phyloP scores from a whole-genome alignment of 106 monocot species.

The Phalaenopsis aphrodite region DNA sequence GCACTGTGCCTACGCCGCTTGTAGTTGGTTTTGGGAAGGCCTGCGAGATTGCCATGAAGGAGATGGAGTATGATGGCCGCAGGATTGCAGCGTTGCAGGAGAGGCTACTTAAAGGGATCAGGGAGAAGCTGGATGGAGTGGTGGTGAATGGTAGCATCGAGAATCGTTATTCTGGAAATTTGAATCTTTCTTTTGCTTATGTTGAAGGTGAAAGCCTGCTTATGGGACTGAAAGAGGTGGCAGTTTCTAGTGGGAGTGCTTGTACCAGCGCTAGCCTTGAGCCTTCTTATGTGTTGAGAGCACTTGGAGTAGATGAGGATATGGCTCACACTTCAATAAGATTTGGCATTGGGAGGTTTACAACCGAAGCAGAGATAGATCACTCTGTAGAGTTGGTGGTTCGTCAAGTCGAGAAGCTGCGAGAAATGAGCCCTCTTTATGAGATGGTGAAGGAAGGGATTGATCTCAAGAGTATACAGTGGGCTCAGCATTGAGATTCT shows the following conservation, averaged over 20 bases:
- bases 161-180: constrained; percentile 72
- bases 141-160: constrained; percentile 84
- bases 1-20: constrained; percentile 83
- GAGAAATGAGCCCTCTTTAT: constrained; percentile 96
- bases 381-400: constrained; percentile 68
- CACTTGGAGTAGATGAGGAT: constrained; percentile 92
- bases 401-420: constrained; percentile 79
- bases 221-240: constrained; percentile 97
- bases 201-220: constrained; percentile 94
- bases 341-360: constrained; percentile 91
- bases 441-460: constrained; percentile 98
- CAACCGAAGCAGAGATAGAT: constrained; percentile 83
- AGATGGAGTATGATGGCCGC: constrained; percentile 79
- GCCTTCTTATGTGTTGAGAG: constrained; percentile 88
- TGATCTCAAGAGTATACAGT: constrained; percentile 84
- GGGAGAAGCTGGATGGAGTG: constrained; percentile 49
- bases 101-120: constrained; percentile 63
- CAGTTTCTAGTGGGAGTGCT: constrained; percentile 95
- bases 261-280: constrained; percentile 95
- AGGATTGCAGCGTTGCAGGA: constrained; percentile 38
- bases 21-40: constrained; percentile 83
- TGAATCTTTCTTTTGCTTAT: constrained; percentile 85
- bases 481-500: constrained; percentile 66
- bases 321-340: constrained; percentile 95
- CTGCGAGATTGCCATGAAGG: constrained; percentile 77